phyloP scores from a whole-genome alignment of 768 basidiomycete genomes.

The Lactarius akahatsu region DNA sequence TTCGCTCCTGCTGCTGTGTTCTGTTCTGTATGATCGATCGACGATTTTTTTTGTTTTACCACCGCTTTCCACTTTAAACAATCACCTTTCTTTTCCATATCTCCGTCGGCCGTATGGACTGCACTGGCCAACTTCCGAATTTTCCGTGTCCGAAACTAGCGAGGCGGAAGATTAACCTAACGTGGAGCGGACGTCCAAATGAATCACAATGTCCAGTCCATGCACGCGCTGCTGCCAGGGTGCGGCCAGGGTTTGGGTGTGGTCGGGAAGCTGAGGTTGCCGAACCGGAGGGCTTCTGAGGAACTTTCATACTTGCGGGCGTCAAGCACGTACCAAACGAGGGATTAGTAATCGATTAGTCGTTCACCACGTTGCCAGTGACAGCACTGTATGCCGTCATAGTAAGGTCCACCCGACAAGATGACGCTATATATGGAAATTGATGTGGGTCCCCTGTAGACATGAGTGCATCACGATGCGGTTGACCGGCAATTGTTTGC shows the following conservation, averaged over 20 bases:
- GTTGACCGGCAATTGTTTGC: not conserved
- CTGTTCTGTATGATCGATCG: slow-evolving; percentile 11
- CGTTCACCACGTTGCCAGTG: slow-evolving; percentile 2
- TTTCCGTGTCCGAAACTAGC: not conserved
- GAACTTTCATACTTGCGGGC: slow-evolving; percentile 20
- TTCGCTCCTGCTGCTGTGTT: slow-evolving; percentile 14
- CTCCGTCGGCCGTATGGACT: not conserved
- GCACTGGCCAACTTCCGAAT: not conserved
- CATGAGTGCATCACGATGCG: not conserved
- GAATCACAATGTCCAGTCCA: not conserved
- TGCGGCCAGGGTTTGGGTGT: not conserved
- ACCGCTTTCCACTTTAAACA: not conserved
- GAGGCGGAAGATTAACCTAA: slow-evolving; percentile 3
- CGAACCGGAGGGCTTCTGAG: slow-evolving; percentile 26
- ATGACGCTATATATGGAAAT: slow-evolving; percentile 4
- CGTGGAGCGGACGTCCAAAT: not conserved
- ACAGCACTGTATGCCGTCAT: not conserved
- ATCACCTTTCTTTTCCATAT: not conserved
- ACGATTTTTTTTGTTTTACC: not conserved
- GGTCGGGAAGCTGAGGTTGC: not conserved
- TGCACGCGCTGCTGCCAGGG: not conserved
- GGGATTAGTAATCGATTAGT: not conserved
- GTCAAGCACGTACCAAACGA: not conserved
- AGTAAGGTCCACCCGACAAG: not conserved
- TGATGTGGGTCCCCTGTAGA: not conserved